Percentiles rank a stretch among this genome's conserved stretches.
Evolutionary conservation across 108 stramenopile species (phyloP).

Genomic region (Cyclotella choctawhatcheeana): DNA sequence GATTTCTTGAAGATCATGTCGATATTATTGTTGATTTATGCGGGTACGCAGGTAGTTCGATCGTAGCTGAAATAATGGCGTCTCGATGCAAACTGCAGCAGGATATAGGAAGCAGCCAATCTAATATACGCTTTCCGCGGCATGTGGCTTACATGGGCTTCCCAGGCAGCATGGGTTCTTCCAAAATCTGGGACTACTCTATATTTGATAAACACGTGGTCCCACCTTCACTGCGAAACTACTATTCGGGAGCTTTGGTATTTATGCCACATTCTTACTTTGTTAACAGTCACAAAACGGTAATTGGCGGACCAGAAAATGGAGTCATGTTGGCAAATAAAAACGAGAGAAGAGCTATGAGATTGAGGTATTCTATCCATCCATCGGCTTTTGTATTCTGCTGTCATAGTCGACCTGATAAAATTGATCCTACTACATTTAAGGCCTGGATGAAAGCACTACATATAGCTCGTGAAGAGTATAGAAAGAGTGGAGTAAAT

Average conservation of each 20-base stretch:
- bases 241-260: constrained; percentile 74
- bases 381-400: constrained; percentile 79
- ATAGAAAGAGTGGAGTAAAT: neutral
- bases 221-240: constrained; percentile 51
- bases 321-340: constrained; percentile 49
- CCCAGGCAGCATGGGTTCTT: constrained; percentile 76
- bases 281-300: constrained; percentile 83
- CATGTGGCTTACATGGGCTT: constrained; percentile 85
- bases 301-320: constrained; percentile 41
- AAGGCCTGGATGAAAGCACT: constrained; percentile 73
- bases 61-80: constrained; percentile 63
- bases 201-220: constrained; percentile 72
- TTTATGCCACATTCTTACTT: constrained; percentile 90
- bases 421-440: constrained; percentile 87
- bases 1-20: constrained; percentile 62
- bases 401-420: constrained; percentile 87
- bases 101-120: constrained; percentile 28
- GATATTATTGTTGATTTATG: constrained; percentile 88
- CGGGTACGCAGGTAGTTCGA: constrained; percentile 83
- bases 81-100: constrained; percentile 43
- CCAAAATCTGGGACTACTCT: constrained; percentile 73
- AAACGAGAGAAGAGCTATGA: constrained; percentile 46
- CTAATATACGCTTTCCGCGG: constrained; percentile 32
- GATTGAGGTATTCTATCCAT: constrained; percentile 69
- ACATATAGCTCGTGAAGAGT: constrained; percentile 42